Conservation (phyloP, 768 basidiomycete genomes). For the Leccinum subgranulosum region DNA sequence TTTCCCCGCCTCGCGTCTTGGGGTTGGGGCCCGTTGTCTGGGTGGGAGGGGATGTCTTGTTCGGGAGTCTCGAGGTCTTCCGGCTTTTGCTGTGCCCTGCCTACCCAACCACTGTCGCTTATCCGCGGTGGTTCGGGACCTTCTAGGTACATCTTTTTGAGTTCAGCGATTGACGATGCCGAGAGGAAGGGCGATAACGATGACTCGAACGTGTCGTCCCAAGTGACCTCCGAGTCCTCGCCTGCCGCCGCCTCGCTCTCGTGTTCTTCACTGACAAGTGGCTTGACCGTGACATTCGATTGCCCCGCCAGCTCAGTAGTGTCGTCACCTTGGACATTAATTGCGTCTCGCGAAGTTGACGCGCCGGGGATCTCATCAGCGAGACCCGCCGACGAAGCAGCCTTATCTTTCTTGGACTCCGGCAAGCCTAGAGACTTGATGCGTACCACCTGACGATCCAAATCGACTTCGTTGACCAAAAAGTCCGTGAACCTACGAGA, state of each 20-base stretch:
- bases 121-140: conserved; percentile 75
- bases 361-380: conserved; percentile 15
- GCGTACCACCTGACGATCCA: conserved; percentile 75
- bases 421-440: conserved; percentile 78
- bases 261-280: neutral
- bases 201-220: conserved; percentile 60
- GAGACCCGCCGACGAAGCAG: conserved; percentile 24
- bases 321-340: conserved; percentile 7
- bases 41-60: conserved; percentile 4
- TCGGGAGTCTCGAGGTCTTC: conserved; percentile 21
- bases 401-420: conserved; percentile 43
- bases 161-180: conserved; percentile 49
- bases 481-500: conserved; percentile 89
- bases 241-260: neutral
- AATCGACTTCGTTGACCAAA: conserved; percentile 87
- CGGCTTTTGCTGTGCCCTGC: conserved; percentile 38
- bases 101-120: conserved; percentile 74
- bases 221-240: conserved; percentile 40
- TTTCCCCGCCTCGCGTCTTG: conserved; percentile 34
- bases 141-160: conserved; percentile 77
- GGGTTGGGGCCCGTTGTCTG: conserved; percentile 19
- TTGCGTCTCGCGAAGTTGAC: conserved; percentile 10
- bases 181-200: conserved; percentile 64
- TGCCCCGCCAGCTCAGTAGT: conserved; percentile 1
- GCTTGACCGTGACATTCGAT: neutral